Evolutionary conservation across 176 grass and related monocot species (phyloP), one percentile per base, ranked within the genome.

Genomic region (Lolium multiflorum): DNA sequence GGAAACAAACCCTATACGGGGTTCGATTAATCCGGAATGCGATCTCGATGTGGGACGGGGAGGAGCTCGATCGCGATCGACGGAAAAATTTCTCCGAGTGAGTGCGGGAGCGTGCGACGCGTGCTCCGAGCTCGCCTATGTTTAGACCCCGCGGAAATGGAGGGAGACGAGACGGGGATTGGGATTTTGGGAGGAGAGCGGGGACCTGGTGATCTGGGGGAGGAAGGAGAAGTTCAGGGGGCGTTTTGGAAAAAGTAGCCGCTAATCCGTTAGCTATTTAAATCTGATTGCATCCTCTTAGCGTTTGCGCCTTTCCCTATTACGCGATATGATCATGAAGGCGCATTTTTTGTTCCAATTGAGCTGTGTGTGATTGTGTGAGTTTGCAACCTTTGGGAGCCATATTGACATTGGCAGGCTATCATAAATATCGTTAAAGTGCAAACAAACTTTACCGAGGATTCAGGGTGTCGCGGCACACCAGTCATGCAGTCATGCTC

Each of bases 81-180:
- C 21, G 51, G 69, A 3, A 10, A 3, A 14, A 15, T 41, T 12
- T 55, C 48, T 57, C 71, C 11, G 25, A 54, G 71, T 28, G n/a
- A 44, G 65, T 13, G 69, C 0, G 10, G 41, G 80, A 21, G 65
- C 76, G 55, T 60, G 76, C 76, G 56, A 43, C 68, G 69, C 31
- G 28, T 71, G 64, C 83, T n/a, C 15, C 71, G 39, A 86, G 78
- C 78, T 85, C 51, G 89, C 74, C 80, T 90, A 87, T 83, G 79
- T 90, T 90, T 87, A 79, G 89, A 38, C 59, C 46, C 71, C 65
- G 84, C 55, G 65, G 65, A 79, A 83, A 79, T 39, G 84, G 11
- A 55, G 49, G 63, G 87, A 15, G 71, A 74, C 20, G 5, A 15
- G 71, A 74, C 13, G 24, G 38, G 38, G 8, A 63, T 25, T 78